Percentiles rank a stretch among this genome's conserved stretches.
Evolutionary conservation across 768 basidiomycete genomes (phyloP).

Genomic region (Ramaria rubella): DNA sequence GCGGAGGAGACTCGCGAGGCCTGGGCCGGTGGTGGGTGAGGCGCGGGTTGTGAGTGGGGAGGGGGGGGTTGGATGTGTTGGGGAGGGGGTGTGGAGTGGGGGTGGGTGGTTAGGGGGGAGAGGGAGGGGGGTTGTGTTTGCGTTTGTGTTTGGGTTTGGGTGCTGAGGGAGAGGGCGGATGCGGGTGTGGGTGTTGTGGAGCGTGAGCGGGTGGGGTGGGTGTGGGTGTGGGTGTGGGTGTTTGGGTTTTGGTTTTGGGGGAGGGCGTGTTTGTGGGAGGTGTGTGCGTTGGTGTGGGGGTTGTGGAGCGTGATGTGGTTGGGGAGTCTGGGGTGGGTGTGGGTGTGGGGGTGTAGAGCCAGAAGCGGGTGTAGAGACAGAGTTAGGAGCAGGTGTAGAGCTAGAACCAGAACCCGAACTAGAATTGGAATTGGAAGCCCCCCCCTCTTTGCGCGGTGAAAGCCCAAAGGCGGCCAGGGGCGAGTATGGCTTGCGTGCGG

Average conservation of each 20-base stretch:
- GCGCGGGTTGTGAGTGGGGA: not conserved
- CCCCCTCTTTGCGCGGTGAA: not conserved
- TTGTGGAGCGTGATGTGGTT: not conserved
- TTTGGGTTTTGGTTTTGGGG: no score
- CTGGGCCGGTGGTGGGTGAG: not conserved
- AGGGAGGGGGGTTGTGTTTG: not conserved
- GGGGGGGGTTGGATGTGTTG: not conserved
- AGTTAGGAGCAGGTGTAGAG: not conserved
- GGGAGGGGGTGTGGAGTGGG: not conserved
- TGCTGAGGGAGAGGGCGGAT: not conserved
- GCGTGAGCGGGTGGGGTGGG: no score
- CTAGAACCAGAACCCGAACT: no score
- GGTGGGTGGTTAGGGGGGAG: not conserved
- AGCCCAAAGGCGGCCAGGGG: conserved; percentile 21
- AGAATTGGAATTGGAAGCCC: no score
- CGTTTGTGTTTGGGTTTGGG: not conserved
- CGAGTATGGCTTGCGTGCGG: conserved; percentile 18
- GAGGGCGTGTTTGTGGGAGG: not conserved
- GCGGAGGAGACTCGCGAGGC: not conserved
- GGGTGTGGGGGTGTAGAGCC: no score
- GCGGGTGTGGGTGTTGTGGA: not conserved
- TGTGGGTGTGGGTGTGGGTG: no score
- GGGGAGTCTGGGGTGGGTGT: not conserved
- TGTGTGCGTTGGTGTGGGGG: not conserved
- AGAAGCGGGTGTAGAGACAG: not conserved